Conservation (phyloP, 441 rosid species). For the Adansonia madagascariensis region DNA sequence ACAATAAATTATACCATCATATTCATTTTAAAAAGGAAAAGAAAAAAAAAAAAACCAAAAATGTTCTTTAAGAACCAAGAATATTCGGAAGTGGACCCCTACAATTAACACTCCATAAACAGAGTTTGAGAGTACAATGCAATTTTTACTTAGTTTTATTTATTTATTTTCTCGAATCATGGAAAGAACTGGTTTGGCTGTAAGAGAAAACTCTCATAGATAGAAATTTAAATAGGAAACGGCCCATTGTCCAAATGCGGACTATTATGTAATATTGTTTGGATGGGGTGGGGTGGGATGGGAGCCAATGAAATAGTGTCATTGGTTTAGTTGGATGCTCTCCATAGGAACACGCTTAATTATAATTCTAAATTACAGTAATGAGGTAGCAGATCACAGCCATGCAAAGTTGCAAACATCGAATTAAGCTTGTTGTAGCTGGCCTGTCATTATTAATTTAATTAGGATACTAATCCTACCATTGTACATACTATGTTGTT, state of each 20-base stretch:
- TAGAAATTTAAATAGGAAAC: background rate
- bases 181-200: too few relatives aligned
- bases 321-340: slow-evolving; percentile 2
- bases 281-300: background rate
- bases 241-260: background rate
- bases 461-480: too few relatives aligned
- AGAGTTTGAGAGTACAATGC: background rate
- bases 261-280: background rate
- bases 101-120: background rate
- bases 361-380: too few relatives aligned
- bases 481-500: too few relatives aligned
- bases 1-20: background rate
- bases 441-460: too few relatives aligned
- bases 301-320: slow-evolving; percentile 5
- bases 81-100: slow-evolving; percentile 38
- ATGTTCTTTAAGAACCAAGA: slow-evolving; percentile 24
- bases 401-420: too few relatives aligned
- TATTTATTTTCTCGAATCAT: background rate
- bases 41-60: background rate
- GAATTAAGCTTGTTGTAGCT: too few relatives aligned
- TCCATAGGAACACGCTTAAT: background rate
- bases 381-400: too few relatives aligned
- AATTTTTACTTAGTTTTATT: too few relatives aligned
- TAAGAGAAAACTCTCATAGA: background rate
- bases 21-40: background rate